Conservation (phyloP, 1,284 basidiomycete genomes). For the Calocybe gambosa region DNA sequence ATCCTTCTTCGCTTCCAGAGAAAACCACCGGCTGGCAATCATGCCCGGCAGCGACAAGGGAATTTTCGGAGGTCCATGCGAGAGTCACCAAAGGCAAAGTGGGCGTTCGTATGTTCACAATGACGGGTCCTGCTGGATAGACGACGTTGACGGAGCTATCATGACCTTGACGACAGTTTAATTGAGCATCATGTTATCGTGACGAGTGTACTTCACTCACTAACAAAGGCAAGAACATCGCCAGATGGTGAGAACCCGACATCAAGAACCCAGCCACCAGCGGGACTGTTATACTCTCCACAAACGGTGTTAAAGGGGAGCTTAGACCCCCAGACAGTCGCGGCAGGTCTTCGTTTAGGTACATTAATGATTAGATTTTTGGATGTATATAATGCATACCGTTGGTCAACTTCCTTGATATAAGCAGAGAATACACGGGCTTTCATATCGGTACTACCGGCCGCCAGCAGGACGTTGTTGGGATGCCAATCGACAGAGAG, state of each 20-base stretch:
- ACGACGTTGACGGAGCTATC: slow-evolving; percentile 88
- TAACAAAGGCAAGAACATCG: slow-evolving; percentile 86
- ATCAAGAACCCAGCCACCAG: slow-evolving; percentile 95
- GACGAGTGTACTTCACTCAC: slow-evolving; percentile 41
- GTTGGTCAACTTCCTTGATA: slow-evolving; percentile 98
- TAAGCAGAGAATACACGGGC: slow-evolving; percentile 98
- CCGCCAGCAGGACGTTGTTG: slow-evolving; percentile 92
- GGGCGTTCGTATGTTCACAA: slow-evolving; percentile 65
- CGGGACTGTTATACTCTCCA: slow-evolving; percentile 84
- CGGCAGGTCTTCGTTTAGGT: slow-evolving; percentile 58
- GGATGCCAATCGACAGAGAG: slow-evolving; percentile 96
- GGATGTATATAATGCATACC: slow-evolving; percentile 40
- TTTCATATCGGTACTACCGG: slow-evolving; percentile 93
- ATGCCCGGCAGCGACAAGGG: slow-evolving; percentile 89
- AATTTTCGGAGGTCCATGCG: slow-evolving; percentile 77
- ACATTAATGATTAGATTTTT: slow-evolving; percentile 2
- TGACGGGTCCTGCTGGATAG: slow-evolving; percentile 69
- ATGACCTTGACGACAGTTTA: slow-evolving; percentile 51
- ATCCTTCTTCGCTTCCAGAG: slow-evolving; percentile 65
- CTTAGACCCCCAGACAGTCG: slow-evolving; percentile 95
- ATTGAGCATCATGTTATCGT: background rate
- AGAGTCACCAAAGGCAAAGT: slow-evolving; percentile 81
- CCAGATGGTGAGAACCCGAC: slow-evolving; percentile 96
- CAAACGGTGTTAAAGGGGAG: slow-evolving; percentile 98
- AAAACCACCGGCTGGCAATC: slow-evolving; percentile 95